phyloP scores from a whole-genome alignment of 2,329 filamentous ascomycete species.

The Drechslerella coelobrocha region DNA sequence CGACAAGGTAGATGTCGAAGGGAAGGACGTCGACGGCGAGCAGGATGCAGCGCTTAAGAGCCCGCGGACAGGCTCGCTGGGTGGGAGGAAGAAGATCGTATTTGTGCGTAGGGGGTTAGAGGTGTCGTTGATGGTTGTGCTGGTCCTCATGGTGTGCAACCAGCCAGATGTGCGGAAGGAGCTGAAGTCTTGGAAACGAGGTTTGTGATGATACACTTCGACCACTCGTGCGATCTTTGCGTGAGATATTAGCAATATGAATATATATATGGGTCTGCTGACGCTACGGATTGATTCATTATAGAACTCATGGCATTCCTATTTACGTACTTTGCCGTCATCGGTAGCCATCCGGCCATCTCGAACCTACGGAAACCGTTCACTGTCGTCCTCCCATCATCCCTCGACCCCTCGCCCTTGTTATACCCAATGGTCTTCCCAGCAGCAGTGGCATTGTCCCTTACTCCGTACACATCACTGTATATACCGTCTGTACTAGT shows the following conservation, averaged over 20 bases:
- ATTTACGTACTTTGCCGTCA: conserved; percentile 40
- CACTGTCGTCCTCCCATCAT: conserved; percentile 53
- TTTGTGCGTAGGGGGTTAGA: conserved; percentile 54
- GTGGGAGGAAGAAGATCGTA: conserved; percentile 52
- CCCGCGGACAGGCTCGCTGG: conserved; percentile 36
- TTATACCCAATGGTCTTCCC: conserved; percentile 54
- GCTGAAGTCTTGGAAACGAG: conserved; percentile 52
- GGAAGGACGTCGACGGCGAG: conserved; percentile 23
- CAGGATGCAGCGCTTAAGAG: conserved; percentile 24
- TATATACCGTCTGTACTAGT: conserved; percentile 53
- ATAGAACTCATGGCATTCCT: conserved; percentile 30
- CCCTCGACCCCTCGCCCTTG: conserved; percentile 54
- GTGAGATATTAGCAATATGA: too few relatives aligned
- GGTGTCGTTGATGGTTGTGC: conserved; percentile 51
- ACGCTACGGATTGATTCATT: conserved; percentile 6
- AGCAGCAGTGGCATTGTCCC: conserved; percentile 52
- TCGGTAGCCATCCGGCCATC: conserved; percentile 34
- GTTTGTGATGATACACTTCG: conserved; percentile 19
- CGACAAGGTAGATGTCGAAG: conserved; percentile 46
- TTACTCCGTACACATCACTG: conserved; percentile 51
- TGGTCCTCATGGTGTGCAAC: conserved; percentile 52
- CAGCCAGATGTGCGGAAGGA: conserved; percentile 52
- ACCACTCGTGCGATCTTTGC: too few relatives aligned
- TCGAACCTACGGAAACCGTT: conserved; percentile 44
- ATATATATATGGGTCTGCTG: too few relatives aligned